Percentiles rank a stretch among this genome's conserved stretches.
phyloP scores from a whole-genome alignment of 345 rosid genomes.

The Mallotus nudiflorus region DNA sequence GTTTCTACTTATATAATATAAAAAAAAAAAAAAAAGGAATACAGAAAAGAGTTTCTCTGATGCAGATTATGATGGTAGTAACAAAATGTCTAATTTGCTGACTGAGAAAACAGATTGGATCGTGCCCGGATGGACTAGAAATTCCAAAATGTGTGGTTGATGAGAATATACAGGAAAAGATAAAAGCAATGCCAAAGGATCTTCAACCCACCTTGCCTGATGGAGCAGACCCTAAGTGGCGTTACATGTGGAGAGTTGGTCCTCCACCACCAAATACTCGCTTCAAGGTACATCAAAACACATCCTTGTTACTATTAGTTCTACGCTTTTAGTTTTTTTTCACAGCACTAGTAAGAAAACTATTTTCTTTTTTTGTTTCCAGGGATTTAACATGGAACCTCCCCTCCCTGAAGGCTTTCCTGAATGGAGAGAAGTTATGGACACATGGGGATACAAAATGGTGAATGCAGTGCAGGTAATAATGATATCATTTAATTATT shows the following conservation, averaged over 20 bases:
- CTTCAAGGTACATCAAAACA: no score
- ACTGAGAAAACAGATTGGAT: constrained; percentile 62
- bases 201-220: constrained; percentile 61
- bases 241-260: constrained; percentile 98
- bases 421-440: constrained; percentile 84
- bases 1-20: no score
- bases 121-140: constrained; percentile 91
- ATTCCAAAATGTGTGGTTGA: constrained; percentile 88
- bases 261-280: constrained; percentile 73
- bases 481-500: no score
- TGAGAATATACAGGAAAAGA: constrained; percentile 64
- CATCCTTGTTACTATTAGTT: no score
- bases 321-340: no score
- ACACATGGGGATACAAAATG: constrained; percentile 88
- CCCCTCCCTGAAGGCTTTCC: constrained; percentile 85
- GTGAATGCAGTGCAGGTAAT: constrained; percentile 74
- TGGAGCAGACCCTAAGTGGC: constrained; percentile 93
- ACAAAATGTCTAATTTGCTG: no score
- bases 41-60: no score
- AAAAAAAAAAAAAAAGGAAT: no score
- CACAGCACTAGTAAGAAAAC: no score
- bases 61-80: no score
- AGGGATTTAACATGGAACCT: constrained; percentile 93
- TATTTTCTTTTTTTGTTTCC: background rate
- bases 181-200: constrained; percentile 61